These are phyloP conservation scores for Brassica napus DNA, from an alignment of 345 rosid species.

Conservation along the genomic window Da-Ae NC_063448.1:5901001-5901500, in stretches of 20 bases:
- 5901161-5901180: background rate
- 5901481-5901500: slow-evolving; percentile 90
- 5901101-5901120: background rate
- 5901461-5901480: slow-evolving; percentile 88
- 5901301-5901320: slow-evolving; percentile 17
- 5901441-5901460: slow-evolving; percentile 90
- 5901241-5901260: background rate
- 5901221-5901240: slow-evolving; percentile 1
- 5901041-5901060: background rate
- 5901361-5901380: slow-evolving; percentile 11
- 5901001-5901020: slow-evolving; percentile 38
- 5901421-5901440: slow-evolving; percentile 50
- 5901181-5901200: background rate
- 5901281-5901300: background rate
- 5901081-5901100: slow-evolving; percentile 21
- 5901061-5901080: background rate
- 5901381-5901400: slow-evolving; percentile 4
- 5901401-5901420: background rate
- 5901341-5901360: slow-evolving; percentile 19
- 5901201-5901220: background rate
- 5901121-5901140: background rate
- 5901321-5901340: slow-evolving; percentile 34
- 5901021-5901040: slow-evolving; percentile 33
- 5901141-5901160: background rate
- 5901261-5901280: slow-evolving; percentile 14